These are phyloP conservation scores for Mrakia gelida DNA, from an alignment of 768 basidiomycete species.

Conservation along the genomic window DNA sequence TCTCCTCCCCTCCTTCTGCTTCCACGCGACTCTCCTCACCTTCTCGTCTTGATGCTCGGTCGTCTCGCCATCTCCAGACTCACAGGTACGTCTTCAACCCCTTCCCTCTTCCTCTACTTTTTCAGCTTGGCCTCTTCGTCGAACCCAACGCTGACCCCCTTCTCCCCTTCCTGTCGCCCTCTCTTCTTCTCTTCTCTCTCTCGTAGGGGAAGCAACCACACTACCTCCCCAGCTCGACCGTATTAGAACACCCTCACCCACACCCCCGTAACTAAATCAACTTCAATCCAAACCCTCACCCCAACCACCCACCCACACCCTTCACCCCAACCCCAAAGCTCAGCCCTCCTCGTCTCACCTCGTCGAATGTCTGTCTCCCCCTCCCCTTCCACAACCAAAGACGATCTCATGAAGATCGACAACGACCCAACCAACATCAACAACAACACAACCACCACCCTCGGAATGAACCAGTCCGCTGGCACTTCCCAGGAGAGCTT, in stretches of 20 bases:
- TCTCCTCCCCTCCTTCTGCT: background rate
- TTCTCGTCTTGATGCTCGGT: background rate
- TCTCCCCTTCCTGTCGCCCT: background rate
- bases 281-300: background rate
- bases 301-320: background rate
- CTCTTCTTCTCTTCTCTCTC: background rate
- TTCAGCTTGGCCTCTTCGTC: background rate
- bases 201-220: constrained; percentile 21
- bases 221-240: constrained; percentile 16
- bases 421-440: background rate
- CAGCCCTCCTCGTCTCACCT: background rate
- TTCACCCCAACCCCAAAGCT: background rate
- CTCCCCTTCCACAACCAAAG: background rate
- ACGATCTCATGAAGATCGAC: constrained; percentile 19
- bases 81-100: background rate
- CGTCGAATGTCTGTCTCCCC: constrained; percentile 11
- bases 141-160: background rate
- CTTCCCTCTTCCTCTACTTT: too few species aligned
- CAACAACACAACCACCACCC: background rate
- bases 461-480: background rate
- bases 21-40: background rate
- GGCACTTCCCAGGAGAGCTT: background rate
- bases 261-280: background rate
- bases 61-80: constrained; percentile 5
- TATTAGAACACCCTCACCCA: background rate